A percentile compares a stretch with the other conserved stretches of the same genome.
Evolutionary conservation across 179 eudicot species (phyloP).

Genomic region (Silene coronaria): DNA sequence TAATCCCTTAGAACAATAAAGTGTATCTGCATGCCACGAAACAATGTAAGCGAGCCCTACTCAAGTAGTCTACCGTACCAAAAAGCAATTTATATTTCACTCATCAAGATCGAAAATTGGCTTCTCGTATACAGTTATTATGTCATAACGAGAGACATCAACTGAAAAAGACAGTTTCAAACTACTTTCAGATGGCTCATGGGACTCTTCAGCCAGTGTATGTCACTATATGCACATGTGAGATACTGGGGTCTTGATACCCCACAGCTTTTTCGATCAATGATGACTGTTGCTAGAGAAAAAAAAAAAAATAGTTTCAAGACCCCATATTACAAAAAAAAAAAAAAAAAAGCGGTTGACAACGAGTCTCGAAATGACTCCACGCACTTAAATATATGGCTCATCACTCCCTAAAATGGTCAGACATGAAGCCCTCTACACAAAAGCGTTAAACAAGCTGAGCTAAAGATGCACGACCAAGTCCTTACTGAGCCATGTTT

Average conservation of each 20-base stretch:
- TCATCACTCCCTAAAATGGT: not conserved
- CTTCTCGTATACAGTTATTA: not conserved
- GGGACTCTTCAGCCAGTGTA: no score
- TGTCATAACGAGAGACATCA: not conserved
- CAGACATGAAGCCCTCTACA: not conserved
- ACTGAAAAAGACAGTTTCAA: not conserved
- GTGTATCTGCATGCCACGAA: not conserved
- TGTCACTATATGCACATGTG: no score
- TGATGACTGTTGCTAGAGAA: no score
- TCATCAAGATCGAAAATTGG: not conserved
- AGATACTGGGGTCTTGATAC: no score
- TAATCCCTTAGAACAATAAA: constrained; percentile 12
- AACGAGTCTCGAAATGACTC: no score
- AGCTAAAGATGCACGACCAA: constrained; percentile 8
- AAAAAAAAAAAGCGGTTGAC: no score
- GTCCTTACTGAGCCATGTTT: not conserved
- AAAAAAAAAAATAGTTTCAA: no score
- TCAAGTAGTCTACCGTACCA: not conserved
- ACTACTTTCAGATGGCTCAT: not conserved
- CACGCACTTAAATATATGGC: no score
- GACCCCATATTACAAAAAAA: no score
- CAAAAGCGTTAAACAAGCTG: not conserved
- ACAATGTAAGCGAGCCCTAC: not conserved
- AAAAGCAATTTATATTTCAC: not conserved
- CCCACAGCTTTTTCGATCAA: no score